Conservation (phyloP, 2,329 filamentous ascomycete genomes). For the Penicillium sp. region DNA sequence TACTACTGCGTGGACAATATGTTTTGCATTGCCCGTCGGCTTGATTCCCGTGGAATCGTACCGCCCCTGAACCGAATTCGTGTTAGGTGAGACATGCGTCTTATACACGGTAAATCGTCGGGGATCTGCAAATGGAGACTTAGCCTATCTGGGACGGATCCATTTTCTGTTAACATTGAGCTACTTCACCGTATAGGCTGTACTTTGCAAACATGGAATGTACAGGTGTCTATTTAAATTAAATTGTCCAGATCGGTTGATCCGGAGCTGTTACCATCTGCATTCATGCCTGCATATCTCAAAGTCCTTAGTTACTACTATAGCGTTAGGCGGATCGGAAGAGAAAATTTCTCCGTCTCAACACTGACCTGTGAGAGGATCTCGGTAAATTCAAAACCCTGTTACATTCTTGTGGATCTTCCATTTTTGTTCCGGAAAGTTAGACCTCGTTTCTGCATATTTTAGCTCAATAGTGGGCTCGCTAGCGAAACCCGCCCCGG, state of each 20-base stretch:
- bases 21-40: slow-evolving; percentile 18
- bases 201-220: neutral
- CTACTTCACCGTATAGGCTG: neutral
- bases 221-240: neutral
- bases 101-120: slow-evolving; percentile 13
- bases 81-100: slow-evolving; percentile 23
- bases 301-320: neutral
- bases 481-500: neutral
- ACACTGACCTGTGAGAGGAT: neutral
- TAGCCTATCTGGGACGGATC: slow-evolving; percentile 3
- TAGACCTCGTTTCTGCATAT: neutral
- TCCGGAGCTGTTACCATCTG: slow-evolving; percentile 2
- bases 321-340: neutral
- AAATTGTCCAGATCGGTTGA: neutral
- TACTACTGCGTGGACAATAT: slow-evolving; percentile 15
- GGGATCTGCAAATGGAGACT: slow-evolving; percentile 20
- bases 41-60: slow-evolving; percentile 3
- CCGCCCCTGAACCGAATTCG: slow-evolving; percentile 8
- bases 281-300: too few relatives aligned
- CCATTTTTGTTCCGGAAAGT: neutral
- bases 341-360: neutral
- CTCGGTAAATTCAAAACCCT: neutral
- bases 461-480: neutral
- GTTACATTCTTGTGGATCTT: slow-evolving; percentile 1
- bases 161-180: neutral